Evolutionary conservation across 2,329 filamentous ascomycete species (phyloP), one percentile per base, ranked within the genome.

Genomic region (Beauveria australis): DNA sequence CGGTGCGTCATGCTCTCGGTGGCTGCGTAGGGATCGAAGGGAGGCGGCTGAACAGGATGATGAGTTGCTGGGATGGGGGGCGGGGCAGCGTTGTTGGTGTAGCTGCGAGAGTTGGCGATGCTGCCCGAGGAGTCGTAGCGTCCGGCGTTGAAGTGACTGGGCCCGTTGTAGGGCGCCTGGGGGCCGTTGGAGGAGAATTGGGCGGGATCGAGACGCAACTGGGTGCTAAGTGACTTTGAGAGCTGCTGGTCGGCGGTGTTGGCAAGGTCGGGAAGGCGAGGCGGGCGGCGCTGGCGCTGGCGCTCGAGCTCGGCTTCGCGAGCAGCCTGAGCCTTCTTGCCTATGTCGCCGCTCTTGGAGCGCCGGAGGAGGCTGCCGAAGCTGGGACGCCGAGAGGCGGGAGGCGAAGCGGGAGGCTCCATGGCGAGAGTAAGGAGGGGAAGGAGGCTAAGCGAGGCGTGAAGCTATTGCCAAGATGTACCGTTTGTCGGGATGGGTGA

Each of bases 1-100:
- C 94, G 91, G 75, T 97, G 88, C 67, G 93, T 92, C 91, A 97
- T 97, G 81, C 93, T 97, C 78, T 95, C 91, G 41, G 89, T 88
- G 64, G 90, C 84, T 51, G 89, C 86, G 70, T 94, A 94, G 16
- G 90, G 89, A 68, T 96, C 91, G 64, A 83, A 81, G 68, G 79
- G 82, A 12, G 54, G 40, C 71, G 78, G 82, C 53, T 84, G 84
- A 56, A 88, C 77, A 1, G 86, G 84, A 59, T 83, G 83, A 5
- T 81, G 82, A 61, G 82, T 82, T 71, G 78, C 82, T 52, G 84
- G 84, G 57, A 88, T 77, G 1, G 86, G 84, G 58, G 84, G 84
- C 49, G 81, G 74, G 48, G 84, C 80, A 52, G 78, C 68, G 37
- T 72, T 73, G 63, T 71, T 74, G 67, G 74, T 72, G 66, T 74